Base-by-base conservation (phyloP, 768 basidiomycete genomes). In the Baorangia bicolor region DNA sequence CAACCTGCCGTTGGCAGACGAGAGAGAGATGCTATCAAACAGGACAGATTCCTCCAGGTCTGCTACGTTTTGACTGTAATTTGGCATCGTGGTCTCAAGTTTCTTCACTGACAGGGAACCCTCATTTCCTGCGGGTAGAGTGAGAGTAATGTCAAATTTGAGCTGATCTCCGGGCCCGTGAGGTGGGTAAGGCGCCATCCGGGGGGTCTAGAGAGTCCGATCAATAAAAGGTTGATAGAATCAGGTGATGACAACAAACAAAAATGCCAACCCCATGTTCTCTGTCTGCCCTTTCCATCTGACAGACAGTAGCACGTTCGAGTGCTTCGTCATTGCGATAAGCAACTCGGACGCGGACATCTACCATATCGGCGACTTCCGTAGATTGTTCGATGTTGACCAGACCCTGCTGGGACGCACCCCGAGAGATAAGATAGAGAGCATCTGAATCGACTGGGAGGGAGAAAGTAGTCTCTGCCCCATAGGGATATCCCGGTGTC, bases 41-140 rank as follows among this genome's bases (percentile, higher is more conserved):
- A 69, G 30, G 12, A 78, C 69, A 2, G 65, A 64, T 25, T 67
- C 59, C 23, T 57, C 58, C 16, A 82, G 64, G 12, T 74, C 63
- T 16, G 61, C 69, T 4, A 84, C 50, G 12, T 58, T 54, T 21
- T 82, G 77, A 34, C 42, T 50, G 40, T 75, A 79, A 55, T 74
- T 74, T 14, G 70, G 72, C 34, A 81, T 52, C 34, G 73, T 64
- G 5, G 81, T 82, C 53, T 75, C 71, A 27, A 84, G 73, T 5
- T 61, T 63, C 49, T 78, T 75, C 59, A 85, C 73, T 3, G 59
- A 49, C 6, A 74, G 61, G 25, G 69, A 40, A 20, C 58, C 44
- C 14, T 60, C 49, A 5, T 49, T 59, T 8, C 65, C 63, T 16
- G 63, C 64, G 9, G 79, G 81, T 3, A 81, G 64, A 42, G 65